Conservation (phyloP, 2,329 filamentous ascomycete genomes). For the Dactylellina parvicollis region DNA sequence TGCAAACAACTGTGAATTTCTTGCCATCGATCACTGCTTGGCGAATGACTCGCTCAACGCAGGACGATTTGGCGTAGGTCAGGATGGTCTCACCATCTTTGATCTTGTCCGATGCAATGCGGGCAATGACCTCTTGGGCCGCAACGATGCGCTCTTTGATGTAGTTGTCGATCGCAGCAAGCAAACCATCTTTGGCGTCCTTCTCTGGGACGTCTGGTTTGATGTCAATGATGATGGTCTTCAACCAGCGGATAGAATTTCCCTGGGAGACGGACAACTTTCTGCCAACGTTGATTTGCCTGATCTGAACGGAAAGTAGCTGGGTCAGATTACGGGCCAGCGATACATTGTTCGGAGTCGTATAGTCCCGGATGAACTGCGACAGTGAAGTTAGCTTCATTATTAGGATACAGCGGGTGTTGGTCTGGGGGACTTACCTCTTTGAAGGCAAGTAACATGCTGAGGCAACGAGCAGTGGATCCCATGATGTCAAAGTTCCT, state of each 20-base stretch:
- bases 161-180: conserved; percentile 85
- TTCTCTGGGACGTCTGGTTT: conserved; percentile 85
- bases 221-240: conserved; percentile 88
- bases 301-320: conserved; percentile 91
- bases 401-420: neutral
- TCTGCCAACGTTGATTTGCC: conserved; percentile 91
- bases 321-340: conserved; percentile 92
- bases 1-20: conserved; percentile 82
- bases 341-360: conserved; percentile 82
- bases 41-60: conserved; percentile 84
- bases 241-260: conserved; percentile 93
- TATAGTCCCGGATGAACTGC: conserved; percentile 91
- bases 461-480: conserved; percentile 85
- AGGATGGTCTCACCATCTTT: conserved; percentile 81
- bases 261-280: conserved; percentile 97
- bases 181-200: conserved; percentile 80
- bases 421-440: conserved; percentile 67
- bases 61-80: conserved; percentile 84
- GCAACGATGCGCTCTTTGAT: conserved; percentile 89
- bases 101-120: conserved; percentile 79
- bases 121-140: conserved; percentile 85
- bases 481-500: conserved; percentile 87
- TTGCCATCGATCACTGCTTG: conserved; percentile 76
- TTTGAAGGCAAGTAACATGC: conserved; percentile 89
- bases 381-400: conserved; percentile 10